Percentiles rank a stretch among this genome's conserved stretches.
Conservation (phyloP, 169 alveolate species). For the Sarcocystis neurona region DNA sequence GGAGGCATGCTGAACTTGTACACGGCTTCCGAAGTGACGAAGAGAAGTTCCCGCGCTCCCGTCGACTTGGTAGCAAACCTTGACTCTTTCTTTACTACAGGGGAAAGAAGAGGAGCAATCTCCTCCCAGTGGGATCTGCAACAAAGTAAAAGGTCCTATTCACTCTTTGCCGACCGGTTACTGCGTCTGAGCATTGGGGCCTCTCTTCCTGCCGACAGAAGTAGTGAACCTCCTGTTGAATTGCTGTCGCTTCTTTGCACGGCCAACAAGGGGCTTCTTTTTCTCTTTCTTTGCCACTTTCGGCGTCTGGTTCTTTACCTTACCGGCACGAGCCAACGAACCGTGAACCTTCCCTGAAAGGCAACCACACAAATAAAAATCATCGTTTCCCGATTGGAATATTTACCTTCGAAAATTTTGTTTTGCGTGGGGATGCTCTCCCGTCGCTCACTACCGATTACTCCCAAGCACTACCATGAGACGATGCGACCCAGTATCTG, state of each 20-base stretch:
- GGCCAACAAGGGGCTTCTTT: slow-evolving; percentile 94
- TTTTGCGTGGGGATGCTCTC: too few relatives aligned
- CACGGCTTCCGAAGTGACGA: neutral
- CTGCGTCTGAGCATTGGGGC: slow-evolving; percentile 80
- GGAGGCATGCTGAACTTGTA: neutral
- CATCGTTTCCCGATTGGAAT: too few relatives aligned
- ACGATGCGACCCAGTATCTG: too few relatives aligned
- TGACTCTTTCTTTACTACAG: neutral
- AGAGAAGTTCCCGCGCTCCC: neutral
- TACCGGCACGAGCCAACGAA: slow-evolving; percentile 99
- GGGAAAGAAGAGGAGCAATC: neutral
- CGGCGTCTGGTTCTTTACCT: slow-evolving; percentile 98
- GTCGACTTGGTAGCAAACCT: neutral
- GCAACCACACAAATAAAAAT: neutral
- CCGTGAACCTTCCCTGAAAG: slow-evolving; percentile 92
- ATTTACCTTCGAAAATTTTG: too few relatives aligned
- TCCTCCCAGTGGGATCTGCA: neutral
- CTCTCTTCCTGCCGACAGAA: slow-evolving; percentile 79
- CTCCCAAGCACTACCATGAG: too few relatives aligned
- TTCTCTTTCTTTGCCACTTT: slow-evolving; percentile 95
- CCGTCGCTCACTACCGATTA: too few relatives aligned
- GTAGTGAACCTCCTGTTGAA: slow-evolving; percentile 94
- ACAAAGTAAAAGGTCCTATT: too few relatives aligned
- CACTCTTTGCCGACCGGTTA: neutral
- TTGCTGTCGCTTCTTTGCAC: slow-evolving; percentile 97